phyloP scores from a whole-genome alignment of 805 yeast genomes.

The Phaffomyces opuntiae region DNA sequence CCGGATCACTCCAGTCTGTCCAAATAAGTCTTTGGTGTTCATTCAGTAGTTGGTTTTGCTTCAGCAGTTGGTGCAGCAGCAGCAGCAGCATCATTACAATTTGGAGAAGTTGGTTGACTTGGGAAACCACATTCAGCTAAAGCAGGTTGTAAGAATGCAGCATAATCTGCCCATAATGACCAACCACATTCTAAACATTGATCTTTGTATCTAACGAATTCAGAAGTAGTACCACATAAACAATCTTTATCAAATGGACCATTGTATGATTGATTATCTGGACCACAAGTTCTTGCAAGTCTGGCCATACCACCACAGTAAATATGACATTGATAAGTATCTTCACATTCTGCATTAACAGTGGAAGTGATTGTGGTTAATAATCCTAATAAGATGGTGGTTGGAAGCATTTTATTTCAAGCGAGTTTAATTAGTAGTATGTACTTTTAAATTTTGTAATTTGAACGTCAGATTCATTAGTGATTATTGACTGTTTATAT shows the following conservation, averaged over 20 bases:
- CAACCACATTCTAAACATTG: constrained; percentile 8
- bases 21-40: no score
- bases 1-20: no score
- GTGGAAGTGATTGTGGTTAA: not conserved
- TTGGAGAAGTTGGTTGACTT: constrained; percentile 7
- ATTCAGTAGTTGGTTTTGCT: not conserved
- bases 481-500: no score
- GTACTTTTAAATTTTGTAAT: no score
- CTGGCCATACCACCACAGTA: not conserved
- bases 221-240: constrained; percentile 4
- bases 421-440: no score
- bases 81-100: not conserved
- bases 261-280: not conserved
- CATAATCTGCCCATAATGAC: constrained; percentile 7
- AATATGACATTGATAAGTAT: not conserved
- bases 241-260: constrained; percentile 7
- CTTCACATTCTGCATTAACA: not conserved
- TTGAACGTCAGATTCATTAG: no score
- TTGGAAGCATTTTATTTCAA: no score
- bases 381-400: no score
- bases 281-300: not conserved
- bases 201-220: not conserved
- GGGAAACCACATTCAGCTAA: constrained; percentile 5
- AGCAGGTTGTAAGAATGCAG: constrained; percentile 1
- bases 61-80: not conserved